A percentile compares a stretch with the other conserved stretches of the same genome.
Conservation (phyloP, 2,329 filamentous ascomycete species). For the Diaporthe humulicola region DNA sequence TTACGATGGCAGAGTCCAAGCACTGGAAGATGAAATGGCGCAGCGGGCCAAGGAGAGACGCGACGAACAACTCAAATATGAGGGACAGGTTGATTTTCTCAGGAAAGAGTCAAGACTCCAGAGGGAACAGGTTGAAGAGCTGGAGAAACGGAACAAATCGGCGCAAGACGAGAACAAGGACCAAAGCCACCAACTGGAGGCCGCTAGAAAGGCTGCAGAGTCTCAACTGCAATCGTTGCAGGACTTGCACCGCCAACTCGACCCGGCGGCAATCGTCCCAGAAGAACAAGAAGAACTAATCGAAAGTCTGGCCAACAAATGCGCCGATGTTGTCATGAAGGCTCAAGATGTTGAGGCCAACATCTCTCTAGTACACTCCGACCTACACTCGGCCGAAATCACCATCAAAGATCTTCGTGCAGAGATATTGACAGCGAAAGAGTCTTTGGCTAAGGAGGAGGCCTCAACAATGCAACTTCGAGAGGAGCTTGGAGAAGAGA, state of each 20-base stretch:
- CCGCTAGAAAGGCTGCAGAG: slow-evolving; percentile 64
- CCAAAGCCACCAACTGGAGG: slow-evolving; percentile 63
- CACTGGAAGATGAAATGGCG: slow-evolving; percentile 79
- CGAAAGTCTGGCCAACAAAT: slow-evolving; percentile 70
- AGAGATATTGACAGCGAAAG: slow-evolving; percentile 68
- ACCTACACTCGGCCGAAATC: slow-evolving; percentile 72
- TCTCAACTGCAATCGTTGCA: slow-evolving; percentile 67
- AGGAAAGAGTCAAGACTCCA: slow-evolving; percentile 72
- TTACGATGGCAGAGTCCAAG: slow-evolving; percentile 76
- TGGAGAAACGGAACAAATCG: slow-evolving; percentile 69
- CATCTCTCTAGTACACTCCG: slow-evolving; percentile 69
- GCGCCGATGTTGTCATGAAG: slow-evolving; percentile 71
- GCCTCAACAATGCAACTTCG: slow-evolving; percentile 63
- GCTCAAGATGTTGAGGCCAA: slow-evolving; percentile 72
- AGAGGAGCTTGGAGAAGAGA: slow-evolving; percentile 66
- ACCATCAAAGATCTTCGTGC: slow-evolving; percentile 67
- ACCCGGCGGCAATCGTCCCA: slow-evolving; percentile 65
- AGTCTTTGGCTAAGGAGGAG: slow-evolving; percentile 66
- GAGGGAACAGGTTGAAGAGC: slow-evolving; percentile 69
- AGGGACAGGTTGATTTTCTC: slow-evolving; percentile 74
- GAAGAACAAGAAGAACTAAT: slow-evolving; percentile 69
- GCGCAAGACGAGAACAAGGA: slow-evolving; percentile 67
- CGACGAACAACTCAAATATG: slow-evolving; percentile 69
- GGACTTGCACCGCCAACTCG: slow-evolving; percentile 71
- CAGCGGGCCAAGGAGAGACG: slow-evolving; percentile 68